Percentiles rank a stretch among this genome's conserved stretches.
These are phyloP conservation scores for Thoreauomyces humboldtii DNA, from an alignment of 192 early-diverging fungal genomes.

Conservation along the genomic window DNA sequence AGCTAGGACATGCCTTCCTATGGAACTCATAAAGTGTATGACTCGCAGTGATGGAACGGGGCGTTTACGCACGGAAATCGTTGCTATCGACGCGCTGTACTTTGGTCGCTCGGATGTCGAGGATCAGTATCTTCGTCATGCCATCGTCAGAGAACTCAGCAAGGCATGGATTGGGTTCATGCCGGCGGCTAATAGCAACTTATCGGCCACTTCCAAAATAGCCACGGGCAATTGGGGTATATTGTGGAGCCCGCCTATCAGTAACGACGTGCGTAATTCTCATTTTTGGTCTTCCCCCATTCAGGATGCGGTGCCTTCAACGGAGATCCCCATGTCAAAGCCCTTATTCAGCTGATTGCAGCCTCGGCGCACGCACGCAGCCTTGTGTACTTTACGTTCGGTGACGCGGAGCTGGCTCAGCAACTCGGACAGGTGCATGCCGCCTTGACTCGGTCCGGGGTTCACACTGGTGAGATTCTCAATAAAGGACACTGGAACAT, in stretches of 20 bases:
- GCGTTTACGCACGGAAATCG: slow-evolving; percentile 36
- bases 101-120: too few relatives aligned
- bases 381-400: slow-evolving; percentile 49
- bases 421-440: slow-evolving; percentile 8
- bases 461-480: too few relatives aligned
- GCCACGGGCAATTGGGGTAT: slow-evolving; percentile 5
- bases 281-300: too few relatives aligned
- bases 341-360: slow-evolving; percentile 46
- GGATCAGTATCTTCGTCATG: slow-evolving; percentile 22
- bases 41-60: too few relatives aligned
- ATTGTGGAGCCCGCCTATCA: too few relatives aligned
- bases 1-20: slow-evolving; percentile 2
- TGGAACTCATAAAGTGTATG: neutral
- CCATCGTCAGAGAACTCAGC: slow-evolving; percentile 39
- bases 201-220: too few relatives aligned
- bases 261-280: too few relatives aligned
- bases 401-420: slow-evolving; percentile 30
- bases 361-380: slow-evolving; percentile 27
- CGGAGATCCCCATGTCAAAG: slow-evolving; percentile 45
- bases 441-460: too few relatives aligned
- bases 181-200: too few relatives aligned
- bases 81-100: slow-evolving; percentile 42
- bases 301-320: slow-evolving; percentile 53
- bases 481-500: too few relatives aligned
- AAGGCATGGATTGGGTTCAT: slow-evolving; percentile 50